Percentiles rank a stretch among this genome's conserved stretches.
These are phyloP conservation scores for Cucurbita moschata DNA, from an alignment of 306 rosid genomes.

Conservation along the genomic window DNA sequence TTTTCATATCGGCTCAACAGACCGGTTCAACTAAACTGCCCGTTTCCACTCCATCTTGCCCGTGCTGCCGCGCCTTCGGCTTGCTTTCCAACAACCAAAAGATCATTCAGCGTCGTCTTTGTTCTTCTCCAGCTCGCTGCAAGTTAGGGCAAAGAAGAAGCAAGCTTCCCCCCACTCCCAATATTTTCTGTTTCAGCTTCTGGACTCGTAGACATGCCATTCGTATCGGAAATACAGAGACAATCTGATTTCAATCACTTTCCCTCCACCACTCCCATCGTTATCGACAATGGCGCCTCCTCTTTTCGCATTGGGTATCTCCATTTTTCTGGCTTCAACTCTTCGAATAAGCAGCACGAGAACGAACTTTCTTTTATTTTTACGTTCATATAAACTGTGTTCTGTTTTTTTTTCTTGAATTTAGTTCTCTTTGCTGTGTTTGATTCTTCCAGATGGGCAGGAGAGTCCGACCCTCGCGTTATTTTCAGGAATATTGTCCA, in stretches of 20 bases:
- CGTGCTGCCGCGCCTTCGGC: neutral
- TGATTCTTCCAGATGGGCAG: conserved; percentile 61
- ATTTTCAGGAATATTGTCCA: conserved; percentile 96
- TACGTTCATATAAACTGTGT: neutral
- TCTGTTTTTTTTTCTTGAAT: neutral
- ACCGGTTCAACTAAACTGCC: conserved; percentile 2
- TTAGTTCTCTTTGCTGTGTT: too few relatives aligned
- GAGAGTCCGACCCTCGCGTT: conserved; percentile 88
- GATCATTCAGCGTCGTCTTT: neutral
- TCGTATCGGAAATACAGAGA: conserved; percentile 39
- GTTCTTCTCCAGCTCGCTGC: neutral
- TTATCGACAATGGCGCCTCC: conserved; percentile 83
- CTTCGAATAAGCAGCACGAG: neutral
- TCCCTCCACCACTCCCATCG: conserved; percentile 49
- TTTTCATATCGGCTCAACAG: too few relatives aligned
- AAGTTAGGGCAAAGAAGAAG: conserved; percentile 7
- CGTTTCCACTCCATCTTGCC: neutral
- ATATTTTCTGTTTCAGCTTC: neutral
- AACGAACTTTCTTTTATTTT: neutral
- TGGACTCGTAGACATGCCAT: conserved; percentile 33
- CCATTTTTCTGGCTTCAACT: neutral
- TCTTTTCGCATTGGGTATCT: conserved; percentile 68
- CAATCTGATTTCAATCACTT: conserved; percentile 51
- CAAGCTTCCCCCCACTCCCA: neutral
- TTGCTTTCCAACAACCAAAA: neutral